Evolutionary conservation across 1,139 yeast genomes (phyloP), one percentile per base, ranked within the genome.

Genomic region (Yamadazyma mexicana): DNA sequence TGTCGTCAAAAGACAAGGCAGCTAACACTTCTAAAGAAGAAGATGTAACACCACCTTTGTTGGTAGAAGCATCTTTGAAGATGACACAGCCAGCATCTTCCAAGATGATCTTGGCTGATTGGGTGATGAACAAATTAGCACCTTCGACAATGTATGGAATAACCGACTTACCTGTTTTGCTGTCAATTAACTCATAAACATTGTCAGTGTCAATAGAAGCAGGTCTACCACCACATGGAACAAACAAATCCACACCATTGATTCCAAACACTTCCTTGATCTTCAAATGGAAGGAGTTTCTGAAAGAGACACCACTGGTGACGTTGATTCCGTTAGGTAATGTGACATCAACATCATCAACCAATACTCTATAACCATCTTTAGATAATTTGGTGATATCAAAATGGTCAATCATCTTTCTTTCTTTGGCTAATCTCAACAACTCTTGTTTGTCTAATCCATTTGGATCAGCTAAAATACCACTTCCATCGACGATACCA

Each of bases 151-250:
- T 80, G 66, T 84, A 89, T 39, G 96, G 95, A 52, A 92, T 77
- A 50, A 79, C 69, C 23, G 87, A 64, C 63, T 85, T 84, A 44
- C 95, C 95, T 30, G 92, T 83, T 55, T 79, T 80, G 33, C 71
- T 71, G 59, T 87, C 88, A 52, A 92, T 80, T 52, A 89, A 79
- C 40, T 70, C 70, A 48, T 74, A 69, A 44, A 91, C 95, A 56
- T 87, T 92, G 61, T 83, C 83, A 48, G 92, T 81, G 62, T 91
- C 95, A 63, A 92, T 84, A 14, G 98, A 95, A 52, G 87, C 92
- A 46, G 98, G 98, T 67, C 98, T 86, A 53, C 98, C 98, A 65
- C 98, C 98, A 66, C 98, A 92, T 43, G 98, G 98, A 35, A 91
- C 98, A 66, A 92, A 89, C 56, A 85, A 69, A 55, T 84, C 87